These are phyloP conservation scores for Globisporangium splendens DNA, from an alignment of 352 stramenopile genomes.

Conservation along the genomic window DNA sequence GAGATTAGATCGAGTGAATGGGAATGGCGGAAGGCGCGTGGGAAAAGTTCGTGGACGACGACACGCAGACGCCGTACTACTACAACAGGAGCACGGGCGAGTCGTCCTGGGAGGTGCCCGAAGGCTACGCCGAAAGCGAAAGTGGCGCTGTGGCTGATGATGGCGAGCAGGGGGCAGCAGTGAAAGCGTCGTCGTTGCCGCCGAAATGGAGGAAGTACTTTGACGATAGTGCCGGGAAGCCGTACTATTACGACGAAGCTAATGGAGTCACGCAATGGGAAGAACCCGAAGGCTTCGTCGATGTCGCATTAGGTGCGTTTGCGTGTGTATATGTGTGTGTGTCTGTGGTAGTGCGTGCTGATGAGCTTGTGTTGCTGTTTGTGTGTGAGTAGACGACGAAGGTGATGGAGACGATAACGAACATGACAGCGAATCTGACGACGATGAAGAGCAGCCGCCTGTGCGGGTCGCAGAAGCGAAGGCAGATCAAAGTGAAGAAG, in stretches of 20 bases:
- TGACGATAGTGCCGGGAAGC: slow-evolving; percentile 51
- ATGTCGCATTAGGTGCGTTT: slow-evolving; percentile 18
- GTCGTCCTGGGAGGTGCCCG: slow-evolving; percentile 68
- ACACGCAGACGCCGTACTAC: slow-evolving; percentile 62
- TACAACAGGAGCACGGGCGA: slow-evolving; percentile 68
- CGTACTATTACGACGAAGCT: slow-evolving; percentile 75
- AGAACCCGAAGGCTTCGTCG: slow-evolving; percentile 43
- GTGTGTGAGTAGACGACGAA: background rate
- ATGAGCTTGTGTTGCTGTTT: background rate
- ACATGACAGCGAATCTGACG: slow-evolving; percentile 11
- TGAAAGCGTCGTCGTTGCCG: slow-evolving; percentile 10
- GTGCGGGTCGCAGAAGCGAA: background rate
- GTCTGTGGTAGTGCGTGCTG: background rate
- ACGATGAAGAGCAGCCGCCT: slow-evolving; percentile 13
- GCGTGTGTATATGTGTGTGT: background rate
- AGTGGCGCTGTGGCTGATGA: background rate
- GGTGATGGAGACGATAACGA: slow-evolving; percentile 9
- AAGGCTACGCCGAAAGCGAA: slow-evolving; percentile 25
- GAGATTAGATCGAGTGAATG: slow-evolving; percentile 4
- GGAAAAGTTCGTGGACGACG: slow-evolving; percentile 72
- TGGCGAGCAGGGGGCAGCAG: background rate
- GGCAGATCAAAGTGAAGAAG: background rate
- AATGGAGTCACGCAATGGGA: slow-evolving; percentile 77
- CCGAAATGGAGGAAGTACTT: slow-evolving; percentile 58
- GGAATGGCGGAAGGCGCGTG: slow-evolving; percentile 30